These are phyloP conservation scores for Monsonia emarginata DNA, from an alignment of 441 rosid species.

Conservation along the genomic window DNA sequence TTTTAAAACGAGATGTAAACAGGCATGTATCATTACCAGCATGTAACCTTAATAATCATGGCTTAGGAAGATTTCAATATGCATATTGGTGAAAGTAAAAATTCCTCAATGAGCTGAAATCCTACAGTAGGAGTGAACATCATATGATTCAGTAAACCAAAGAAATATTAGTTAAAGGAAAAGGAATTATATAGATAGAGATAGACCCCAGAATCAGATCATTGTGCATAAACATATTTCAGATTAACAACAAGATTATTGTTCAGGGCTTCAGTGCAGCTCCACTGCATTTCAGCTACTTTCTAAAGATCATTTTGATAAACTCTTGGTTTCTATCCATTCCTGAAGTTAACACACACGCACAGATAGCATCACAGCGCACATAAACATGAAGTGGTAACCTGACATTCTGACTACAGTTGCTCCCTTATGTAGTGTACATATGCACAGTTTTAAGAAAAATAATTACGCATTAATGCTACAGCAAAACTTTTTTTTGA, in stretches of 20 bases:
- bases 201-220: neutral
- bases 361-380: neutral
- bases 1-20: neutral
- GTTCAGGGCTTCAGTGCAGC: neutral
- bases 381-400: neutral
- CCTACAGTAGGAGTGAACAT: neutral
- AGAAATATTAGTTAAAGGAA: neutral
- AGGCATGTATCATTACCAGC: neutral
- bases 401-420: constrained; percentile 1
- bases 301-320: neutral
- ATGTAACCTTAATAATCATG: neutral
- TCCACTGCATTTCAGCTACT: constrained; percentile 1
- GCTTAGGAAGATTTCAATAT: neutral
- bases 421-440: neutral
- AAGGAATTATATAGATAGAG: neutral
- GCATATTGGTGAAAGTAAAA: neutral
- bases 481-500: neutral
- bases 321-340: neutral
- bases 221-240: constrained; percentile 1
- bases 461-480: neutral
- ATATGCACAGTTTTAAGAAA: neutral
- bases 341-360: neutral
- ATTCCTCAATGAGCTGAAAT: constrained; percentile 1
- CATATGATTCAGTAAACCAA: neutral
- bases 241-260: neutral